These are phyloP conservation scores for Didymella lethalis DNA, from an alignment of 2,329 filamentous ascomycete genomes.

Conservation along the genomic window DNA sequence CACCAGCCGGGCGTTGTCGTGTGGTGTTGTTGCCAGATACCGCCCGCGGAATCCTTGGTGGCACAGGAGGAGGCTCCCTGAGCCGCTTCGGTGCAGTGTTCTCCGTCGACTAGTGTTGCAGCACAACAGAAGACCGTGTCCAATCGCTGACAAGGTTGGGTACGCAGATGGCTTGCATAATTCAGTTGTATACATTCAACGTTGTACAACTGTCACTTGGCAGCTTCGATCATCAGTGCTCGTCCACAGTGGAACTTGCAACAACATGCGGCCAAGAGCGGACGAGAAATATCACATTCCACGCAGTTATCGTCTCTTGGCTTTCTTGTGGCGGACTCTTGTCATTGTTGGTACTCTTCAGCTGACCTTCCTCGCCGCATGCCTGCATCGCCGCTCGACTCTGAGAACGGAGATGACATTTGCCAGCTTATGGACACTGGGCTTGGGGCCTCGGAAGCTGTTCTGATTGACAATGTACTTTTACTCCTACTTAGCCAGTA, in stretches of 20 bases:
- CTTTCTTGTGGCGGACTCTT: not conserved
- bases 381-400: not conserved
- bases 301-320: constrained; percentile 11
- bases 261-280: constrained; percentile 15
- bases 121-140: not conserved
- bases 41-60: constrained; percentile 12
- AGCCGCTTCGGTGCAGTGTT: constrained; percentile 20
- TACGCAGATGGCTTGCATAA: constrained; percentile 13
- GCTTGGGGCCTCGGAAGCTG: not conserved
- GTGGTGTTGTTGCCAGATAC: constrained; percentile 3
- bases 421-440: not conserved
- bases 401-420: not conserved
- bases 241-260: constrained; percentile 1
- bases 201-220: constrained; percentile 14
- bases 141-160: constrained; percentile 4
- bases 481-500: not conserved
- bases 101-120: constrained; percentile 11
- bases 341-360: not conserved
- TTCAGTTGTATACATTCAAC: not conserved
- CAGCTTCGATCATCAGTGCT: constrained; percentile 13
- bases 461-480: not conserved
- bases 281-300: not conserved
- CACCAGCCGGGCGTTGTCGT: constrained; percentile 4
- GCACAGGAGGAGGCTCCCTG: constrained; percentile 14
- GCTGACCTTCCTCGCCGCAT: not conserved